Evolutionary conservation across 2,329 filamentous ascomycete species (phyloP).

Genomic region (Fusarium vanettenii): DNA sequence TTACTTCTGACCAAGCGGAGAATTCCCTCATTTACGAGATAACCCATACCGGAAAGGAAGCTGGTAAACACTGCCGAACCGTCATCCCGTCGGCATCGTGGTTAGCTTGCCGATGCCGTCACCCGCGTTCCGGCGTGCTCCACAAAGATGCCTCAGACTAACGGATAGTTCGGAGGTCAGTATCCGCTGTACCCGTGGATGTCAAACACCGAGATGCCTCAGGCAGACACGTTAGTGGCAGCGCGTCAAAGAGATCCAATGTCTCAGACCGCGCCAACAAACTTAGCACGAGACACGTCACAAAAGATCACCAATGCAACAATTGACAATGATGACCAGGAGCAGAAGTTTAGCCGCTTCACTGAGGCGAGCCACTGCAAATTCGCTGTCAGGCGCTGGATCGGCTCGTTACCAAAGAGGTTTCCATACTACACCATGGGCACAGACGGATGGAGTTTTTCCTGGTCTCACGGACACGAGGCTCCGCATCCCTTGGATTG

Average conservation of each 20-base stretch:
- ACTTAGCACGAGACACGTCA: conserved; percentile 13
- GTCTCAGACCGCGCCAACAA: neutral
- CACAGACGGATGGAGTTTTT: conserved; percentile 45
- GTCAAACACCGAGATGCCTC: neutral
- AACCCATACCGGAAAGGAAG: neutral
- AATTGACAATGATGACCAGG: conserved; percentile 18
- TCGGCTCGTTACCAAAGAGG: neutral
- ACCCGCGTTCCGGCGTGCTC: neutral
- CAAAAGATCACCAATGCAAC: conserved; percentile 3
- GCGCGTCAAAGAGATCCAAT: neutral
- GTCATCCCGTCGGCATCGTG: neutral
- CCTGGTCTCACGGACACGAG: conserved; percentile 41
- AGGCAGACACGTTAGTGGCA: neutral
- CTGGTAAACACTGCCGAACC: neutral
- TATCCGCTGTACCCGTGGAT: neutral
- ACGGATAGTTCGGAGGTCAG: neutral
- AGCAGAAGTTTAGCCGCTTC: conserved; percentile 8
- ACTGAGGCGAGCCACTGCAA: neutral
- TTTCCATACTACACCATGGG: conserved; percentile 32
- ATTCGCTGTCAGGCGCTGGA: neutral
- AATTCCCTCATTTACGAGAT: neutral
- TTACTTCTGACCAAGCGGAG: neutral
- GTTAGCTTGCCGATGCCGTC: neutral
- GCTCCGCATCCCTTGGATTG: conserved; percentile 45
- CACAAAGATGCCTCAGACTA: neutral